Percentiles rank a stretch among this genome's conserved stretches.
Evolutionary conservation across 2,329 filamentous ascomycete species (phyloP).

Genomic region (Ophiostoma quercus): DNA sequence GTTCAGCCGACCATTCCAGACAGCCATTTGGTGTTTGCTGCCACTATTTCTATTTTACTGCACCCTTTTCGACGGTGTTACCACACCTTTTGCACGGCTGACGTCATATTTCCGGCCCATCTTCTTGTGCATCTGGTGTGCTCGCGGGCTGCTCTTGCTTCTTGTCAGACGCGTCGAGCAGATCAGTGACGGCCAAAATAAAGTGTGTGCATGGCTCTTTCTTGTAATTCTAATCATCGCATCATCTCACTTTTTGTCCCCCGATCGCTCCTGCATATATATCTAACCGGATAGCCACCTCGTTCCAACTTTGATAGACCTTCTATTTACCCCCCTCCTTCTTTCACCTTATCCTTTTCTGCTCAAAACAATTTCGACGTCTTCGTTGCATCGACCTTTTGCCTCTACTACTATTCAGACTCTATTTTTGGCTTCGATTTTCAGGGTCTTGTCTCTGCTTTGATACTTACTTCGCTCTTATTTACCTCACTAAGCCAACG

Average conservation of each 20-base stretch:
- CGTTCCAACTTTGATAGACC: neutral
- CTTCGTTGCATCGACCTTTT: neutral
- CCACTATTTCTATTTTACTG: neutral
- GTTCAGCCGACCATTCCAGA: neutral
- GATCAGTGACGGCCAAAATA: neutral
- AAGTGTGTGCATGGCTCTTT: neutral
- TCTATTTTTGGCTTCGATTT: neutral
- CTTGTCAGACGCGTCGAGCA: neutral
- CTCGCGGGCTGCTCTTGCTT: neutral
- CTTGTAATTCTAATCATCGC: neutral
- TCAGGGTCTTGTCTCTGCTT: neutral
- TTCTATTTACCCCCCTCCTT: neutral
- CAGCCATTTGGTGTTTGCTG: neutral
- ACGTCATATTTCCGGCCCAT: slow-evolving; percentile 4
- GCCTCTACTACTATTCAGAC: neutral
- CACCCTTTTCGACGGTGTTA: neutral
- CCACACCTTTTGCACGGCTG: neutral
- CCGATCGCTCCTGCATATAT: neutral
- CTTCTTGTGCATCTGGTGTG: neutral
- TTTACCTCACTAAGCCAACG: neutral
- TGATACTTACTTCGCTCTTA: neutral
- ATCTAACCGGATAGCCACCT: neutral
- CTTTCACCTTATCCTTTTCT: neutral
- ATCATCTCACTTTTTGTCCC: neutral
- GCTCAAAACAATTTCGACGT: neutral